These are phyloP conservation scores for Thinopyrum obtusiflorum DNA, from an alignment of 202 grass and related monocot species.

Conservation along the genomic window DNA sequence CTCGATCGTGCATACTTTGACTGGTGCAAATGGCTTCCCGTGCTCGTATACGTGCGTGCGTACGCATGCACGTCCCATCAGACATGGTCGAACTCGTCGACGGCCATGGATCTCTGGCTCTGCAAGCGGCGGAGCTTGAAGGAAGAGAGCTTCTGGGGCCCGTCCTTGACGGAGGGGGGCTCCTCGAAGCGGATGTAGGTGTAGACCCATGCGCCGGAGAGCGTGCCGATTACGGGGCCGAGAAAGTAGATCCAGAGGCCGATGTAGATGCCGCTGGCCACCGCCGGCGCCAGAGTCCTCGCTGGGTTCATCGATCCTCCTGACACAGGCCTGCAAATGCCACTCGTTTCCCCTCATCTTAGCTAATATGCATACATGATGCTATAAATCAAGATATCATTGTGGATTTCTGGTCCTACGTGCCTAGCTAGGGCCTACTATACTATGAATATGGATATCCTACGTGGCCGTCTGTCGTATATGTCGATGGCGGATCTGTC, in stretches of 20 bases:
- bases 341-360: slow-evolving; percentile 39
- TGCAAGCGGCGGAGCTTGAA: slow-evolving; percentile 95
- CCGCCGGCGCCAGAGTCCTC: slow-evolving; percentile 85
- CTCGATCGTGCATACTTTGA: neutral
- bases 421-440: neutral
- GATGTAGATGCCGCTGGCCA: slow-evolving; percentile 72
- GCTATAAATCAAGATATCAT: neutral
- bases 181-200: slow-evolving; percentile 77
- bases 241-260: slow-evolving; percentile 94
- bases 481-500: too few species aligned
- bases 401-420: neutral
- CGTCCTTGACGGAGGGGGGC: slow-evolving; percentile 22
- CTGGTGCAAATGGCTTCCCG: neutral
- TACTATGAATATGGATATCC: too few species aligned
- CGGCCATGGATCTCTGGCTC: slow-evolving; percentile 50
- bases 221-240: slow-evolving; percentile 84
- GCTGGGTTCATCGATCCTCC: slow-evolving; percentile 99
- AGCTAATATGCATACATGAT: neutral
- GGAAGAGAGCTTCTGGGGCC: slow-evolving; percentile 56
- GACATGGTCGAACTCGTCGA: slow-evolving; percentile 52
- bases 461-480: too few species aligned
- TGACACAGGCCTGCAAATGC: slow-evolving; percentile 89
- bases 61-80: neutral
- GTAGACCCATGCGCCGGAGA: slow-evolving; percentile 79
- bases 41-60: neutral